These are phyloP conservation scores for Groenewaldozyma sp. DNA, from an alignment of 1,139 yeast species.

Conservation along the genomic window DNA sequence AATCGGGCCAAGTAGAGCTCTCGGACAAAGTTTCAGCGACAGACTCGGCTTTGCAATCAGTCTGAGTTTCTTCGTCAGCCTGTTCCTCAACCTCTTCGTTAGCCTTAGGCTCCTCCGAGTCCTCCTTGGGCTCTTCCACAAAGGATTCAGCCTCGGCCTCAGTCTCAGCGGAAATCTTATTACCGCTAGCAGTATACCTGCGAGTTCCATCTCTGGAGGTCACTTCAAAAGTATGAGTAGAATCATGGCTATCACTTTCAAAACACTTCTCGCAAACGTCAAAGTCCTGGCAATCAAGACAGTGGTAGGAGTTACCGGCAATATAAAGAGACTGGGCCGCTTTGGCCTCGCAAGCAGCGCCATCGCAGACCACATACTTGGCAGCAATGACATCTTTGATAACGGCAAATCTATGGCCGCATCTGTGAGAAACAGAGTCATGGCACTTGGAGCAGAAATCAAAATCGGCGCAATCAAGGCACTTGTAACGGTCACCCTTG, in stretches of 20 bases:
- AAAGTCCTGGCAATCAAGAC: conserved; percentile 41
- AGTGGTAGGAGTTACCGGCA: conserved; percentile 40
- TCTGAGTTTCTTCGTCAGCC: conserved; percentile 2
- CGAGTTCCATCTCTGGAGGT: background rate
- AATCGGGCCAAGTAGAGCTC: conserved; percentile 2
- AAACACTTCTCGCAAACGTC: conserved; percentile 46
- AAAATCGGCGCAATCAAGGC: conserved; percentile 43
- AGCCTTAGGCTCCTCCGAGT: background rate
- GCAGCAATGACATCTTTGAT: conserved; percentile 7
- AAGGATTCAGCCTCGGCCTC: background rate
- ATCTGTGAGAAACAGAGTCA: conserved; percentile 12
- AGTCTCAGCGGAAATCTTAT: conserved; percentile 1
- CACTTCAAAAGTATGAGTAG: conserved; percentile 5
- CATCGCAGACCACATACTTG: background rate
- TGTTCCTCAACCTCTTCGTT: conserved; percentile 1
- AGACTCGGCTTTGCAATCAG: too few relatives aligned
- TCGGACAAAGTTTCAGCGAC: background rate
- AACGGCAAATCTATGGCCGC: conserved; percentile 17
- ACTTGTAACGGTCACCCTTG: conserved; percentile 34
- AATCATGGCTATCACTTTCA: conserved; percentile 6
- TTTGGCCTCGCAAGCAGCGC: conserved; percentile 8
- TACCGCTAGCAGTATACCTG: background rate
- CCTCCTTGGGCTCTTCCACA: background rate
- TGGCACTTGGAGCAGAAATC: conserved; percentile 43
- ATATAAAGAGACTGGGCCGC: conserved; percentile 18